Evolutionary conservation across 75 land plant genomes (phyloP).

Genomic region (Pinus taeda): DNA sequence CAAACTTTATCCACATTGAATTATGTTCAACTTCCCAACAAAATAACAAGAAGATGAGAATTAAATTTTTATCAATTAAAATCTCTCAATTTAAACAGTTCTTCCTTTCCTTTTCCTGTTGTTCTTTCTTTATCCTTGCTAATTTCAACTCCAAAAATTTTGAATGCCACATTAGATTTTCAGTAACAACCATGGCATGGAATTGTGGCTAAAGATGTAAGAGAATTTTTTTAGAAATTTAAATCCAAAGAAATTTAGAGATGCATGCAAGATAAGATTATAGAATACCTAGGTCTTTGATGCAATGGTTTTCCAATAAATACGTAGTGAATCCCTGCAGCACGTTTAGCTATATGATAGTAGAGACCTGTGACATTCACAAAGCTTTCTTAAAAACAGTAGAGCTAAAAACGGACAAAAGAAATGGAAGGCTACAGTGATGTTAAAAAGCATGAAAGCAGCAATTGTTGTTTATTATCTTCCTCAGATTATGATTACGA

Average conservation of each 20-base stretch:
- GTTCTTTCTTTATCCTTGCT: background rate
- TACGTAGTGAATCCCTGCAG: constrained; percentile 87
- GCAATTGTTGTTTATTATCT: constrained; percentile 8
- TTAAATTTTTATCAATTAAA: background rate
- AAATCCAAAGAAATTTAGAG: background rate
- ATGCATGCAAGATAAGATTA: constrained; percentile 8
- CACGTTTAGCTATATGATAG: constrained; percentile 93
- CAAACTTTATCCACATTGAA: too few species aligned
- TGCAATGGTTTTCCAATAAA: constrained; percentile 85
- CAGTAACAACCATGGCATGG: background rate
- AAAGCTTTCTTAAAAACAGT: background rate
- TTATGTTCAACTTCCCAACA: too few species aligned
- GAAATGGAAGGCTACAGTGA: too few species aligned
- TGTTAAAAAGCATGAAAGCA: background rate
- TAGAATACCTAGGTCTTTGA: constrained; percentile 67
- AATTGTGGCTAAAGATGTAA: background rate
- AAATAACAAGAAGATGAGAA: too few species aligned
- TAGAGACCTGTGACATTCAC: constrained; percentile 64
- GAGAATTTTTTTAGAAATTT: background rate
- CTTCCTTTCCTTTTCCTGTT: background rate
- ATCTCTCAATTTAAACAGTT: background rate
- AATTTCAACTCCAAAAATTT: background rate
- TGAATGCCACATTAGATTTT: background rate
- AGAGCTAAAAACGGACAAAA: background rate
- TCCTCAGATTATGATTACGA: background rate